Base-by-base conservation (phyloP, 1,284 basidiomycete species). In the Sanghuangporus sanghuang region DNA sequence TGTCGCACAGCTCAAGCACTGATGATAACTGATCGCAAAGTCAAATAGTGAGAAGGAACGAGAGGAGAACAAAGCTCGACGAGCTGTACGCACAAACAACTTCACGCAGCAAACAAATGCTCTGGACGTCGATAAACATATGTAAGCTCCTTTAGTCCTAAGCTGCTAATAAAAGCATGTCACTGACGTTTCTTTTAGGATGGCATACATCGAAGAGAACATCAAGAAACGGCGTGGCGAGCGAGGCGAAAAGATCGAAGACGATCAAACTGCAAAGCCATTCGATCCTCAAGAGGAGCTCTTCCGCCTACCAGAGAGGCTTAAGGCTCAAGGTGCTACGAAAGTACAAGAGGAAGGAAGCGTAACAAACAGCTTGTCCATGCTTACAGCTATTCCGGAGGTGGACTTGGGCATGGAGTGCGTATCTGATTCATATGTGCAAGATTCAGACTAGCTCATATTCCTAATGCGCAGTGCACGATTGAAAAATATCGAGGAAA, bases 351-450 rank as follows among this genome's bases (percentile, higher is more conserved):
- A 96, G 67, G 96, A 97, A 69, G 96, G 96, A 6, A 97, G 86
- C 71, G 93, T 98, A 18, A 94, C 94, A 1, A 93, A 93, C 67
- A 95, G 91, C 70, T 73, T 96, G 71, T 87, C 93, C 3, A 98
- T 98, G 96, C 80, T 99, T 63, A 96, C 93, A 12, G 93, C 93
- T 38, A 95, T 99, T 68, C 96, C 96, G 0, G 96, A 98, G 72
- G 93, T 98, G 4, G 96, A 99, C 74, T 79, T 99, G 5, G 96
- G 96, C 62, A 98, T 98, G 89, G 95, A 98, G 95, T 96, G 71
- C 70, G 92, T 85, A 1, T 9, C 21, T 35, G 55, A 5, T 32
- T 32, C 27, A 32, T 27, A 14, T 57, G 62, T 42, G 3, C 40
- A 42, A 46, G 44, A 5, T 46, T 18, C 7, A 7, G 44, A n/a